A percentile compares a stretch with the other conserved stretches of the same genome.
Conservation (phyloP, 805 yeast genomes). For the Kodamaea kakaduensis region DNA sequence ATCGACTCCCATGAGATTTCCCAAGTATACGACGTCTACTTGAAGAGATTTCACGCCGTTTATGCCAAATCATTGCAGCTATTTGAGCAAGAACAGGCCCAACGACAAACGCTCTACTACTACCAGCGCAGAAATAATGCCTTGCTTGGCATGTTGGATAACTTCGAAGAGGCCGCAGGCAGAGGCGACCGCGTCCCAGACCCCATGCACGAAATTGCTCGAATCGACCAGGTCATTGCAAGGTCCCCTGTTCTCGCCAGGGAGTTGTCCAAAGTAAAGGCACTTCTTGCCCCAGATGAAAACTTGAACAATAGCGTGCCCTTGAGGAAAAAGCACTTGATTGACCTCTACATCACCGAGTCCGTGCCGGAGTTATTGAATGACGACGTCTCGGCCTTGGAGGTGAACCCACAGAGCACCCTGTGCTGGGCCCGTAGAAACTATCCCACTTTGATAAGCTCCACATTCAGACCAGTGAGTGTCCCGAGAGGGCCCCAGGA, state of each 20-base stretch:
- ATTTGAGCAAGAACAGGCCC: slow-evolving; percentile 30
- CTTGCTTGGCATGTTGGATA: slow-evolving; percentile 25
- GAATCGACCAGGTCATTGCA: slow-evolving; percentile 6
- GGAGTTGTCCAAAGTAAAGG: slow-evolving; percentile 7
- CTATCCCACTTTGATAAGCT: slow-evolving; percentile 29
- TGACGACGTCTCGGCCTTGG: slow-evolving; percentile 34
- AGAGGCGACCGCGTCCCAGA: not conserved
- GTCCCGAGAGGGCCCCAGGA: slow-evolving; percentile 16
- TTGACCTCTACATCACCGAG: slow-evolving; percentile 32
- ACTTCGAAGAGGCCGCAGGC: slow-evolving; percentile 9
- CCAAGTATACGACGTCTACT: slow-evolving; percentile 26
- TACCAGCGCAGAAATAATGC: slow-evolving; percentile 38
- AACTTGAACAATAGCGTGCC: not conserved
- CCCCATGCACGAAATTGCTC: slow-evolving; percentile 2
- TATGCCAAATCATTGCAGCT: slow-evolving; percentile 21
- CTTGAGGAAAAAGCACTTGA: slow-evolving; percentile 18
- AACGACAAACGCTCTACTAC: slow-evolving; percentile 31
- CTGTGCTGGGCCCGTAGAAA: slow-evolving; percentile 39
- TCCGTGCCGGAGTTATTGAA: slow-evolving; percentile 32
- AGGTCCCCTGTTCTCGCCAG: slow-evolving; percentile 6
- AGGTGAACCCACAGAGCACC: slow-evolving; percentile 37
- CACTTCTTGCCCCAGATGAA: slow-evolving; percentile 3
- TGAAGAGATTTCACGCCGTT: slow-evolving; percentile 5
- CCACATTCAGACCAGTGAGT: slow-evolving; percentile 33
- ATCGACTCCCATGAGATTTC: not conserved